Evolutionary conservation across 345 rosid genomes (phyloP), one percentile per base, ranked within the genome.

Genomic region (Lagerstroemia speciosa): DNA sequence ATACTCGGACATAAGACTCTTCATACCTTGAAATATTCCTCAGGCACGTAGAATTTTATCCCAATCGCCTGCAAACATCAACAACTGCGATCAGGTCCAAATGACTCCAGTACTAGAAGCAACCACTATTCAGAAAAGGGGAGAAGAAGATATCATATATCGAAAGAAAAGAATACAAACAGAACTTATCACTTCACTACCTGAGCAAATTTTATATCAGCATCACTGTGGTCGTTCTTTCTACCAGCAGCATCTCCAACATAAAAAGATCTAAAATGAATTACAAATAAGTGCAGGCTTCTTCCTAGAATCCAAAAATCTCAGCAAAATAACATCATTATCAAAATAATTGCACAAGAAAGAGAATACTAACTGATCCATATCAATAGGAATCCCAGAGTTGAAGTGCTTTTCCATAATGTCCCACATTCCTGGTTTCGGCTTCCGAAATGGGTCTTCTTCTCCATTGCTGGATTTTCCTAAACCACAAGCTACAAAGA

Each of bases 171-270:
- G n/a, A 11, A 8, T 57, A 37, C 11, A 8, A 63, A 19, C 43
- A 22, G 17, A 5, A 64, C 1, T 33, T 8, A 37, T 8, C 27
- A 55, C 12, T 14, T 34, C 17, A 57, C 7, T 65, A 91, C 99
- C 95, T 86, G 75, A 19, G 99, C 97, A 82, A 94, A 94, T 77
- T 87, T 81, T 46, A 79, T 72, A 78, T 91, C 99, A 71, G 97
- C 91, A 64, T 94, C 93, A 68, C 97, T 88, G 74, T 89, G 96
- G 78, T 94, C 97, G 6, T 70, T 67, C 38, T 66, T 72, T 75
- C 99, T 89, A 68, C 99, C 99, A 3, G 96, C 96, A 64, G 99
- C 97, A 78, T 94, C 98, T 17, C 98, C 98, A 55, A 93, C 98
- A 70, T 89, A 94, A 75, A 91, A 94, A 5, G 97, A 91, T 78